Conservation (phyloP, 345 rosid genomes). For the Nasturtium officinale region DNA sequence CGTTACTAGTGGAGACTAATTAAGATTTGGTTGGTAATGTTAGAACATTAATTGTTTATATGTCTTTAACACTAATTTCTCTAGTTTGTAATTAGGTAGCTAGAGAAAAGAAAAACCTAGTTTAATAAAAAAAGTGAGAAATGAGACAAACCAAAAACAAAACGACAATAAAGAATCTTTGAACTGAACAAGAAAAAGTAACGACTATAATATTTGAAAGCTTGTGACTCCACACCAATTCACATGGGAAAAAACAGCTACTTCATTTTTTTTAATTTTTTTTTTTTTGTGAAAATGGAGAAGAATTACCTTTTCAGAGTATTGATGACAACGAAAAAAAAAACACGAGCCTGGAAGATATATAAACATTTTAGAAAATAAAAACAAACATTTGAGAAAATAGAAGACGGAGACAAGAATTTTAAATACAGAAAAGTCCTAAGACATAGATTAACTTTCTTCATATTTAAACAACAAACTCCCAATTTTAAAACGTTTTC, state of each 20-base stretch:
- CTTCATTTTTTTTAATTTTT: no score
- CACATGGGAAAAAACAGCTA: conserved; percentile 10
- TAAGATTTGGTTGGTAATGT: conserved; percentile 25
- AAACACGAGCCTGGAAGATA: not conserved
- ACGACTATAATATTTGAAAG: conserved; percentile 34
- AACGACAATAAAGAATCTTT: conserved; percentile 45
- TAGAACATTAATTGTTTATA: conserved; percentile 25
- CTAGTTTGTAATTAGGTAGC: conserved; percentile 5
- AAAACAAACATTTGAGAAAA: not conserved
- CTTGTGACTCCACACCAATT: conserved; percentile 20
- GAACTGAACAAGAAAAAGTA: conserved; percentile 40
- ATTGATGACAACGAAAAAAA: conserved; percentile 12
- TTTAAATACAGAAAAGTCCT: not conserved
- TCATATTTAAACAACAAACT: conserved; percentile 10
- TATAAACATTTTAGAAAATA: not conserved
- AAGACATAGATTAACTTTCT: conserved; percentile 29
- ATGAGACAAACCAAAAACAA: conserved; percentile 23
- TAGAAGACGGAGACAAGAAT: not conserved
- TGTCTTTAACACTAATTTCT: conserved; percentile 1
- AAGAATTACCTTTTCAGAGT: conserved; percentile 15
- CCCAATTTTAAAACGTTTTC: conserved; percentile 1
- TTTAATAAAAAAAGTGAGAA: not conserved
- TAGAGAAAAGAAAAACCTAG: not conserved
- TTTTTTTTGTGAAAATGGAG: not conserved
- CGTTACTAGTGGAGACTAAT: conserved; percentile 9